Evolutionary conservation across 176 grass and related monocot species (phyloP), one percentile per base, ranked within the genome.

Genomic region (Eleusine coracana): DNA sequence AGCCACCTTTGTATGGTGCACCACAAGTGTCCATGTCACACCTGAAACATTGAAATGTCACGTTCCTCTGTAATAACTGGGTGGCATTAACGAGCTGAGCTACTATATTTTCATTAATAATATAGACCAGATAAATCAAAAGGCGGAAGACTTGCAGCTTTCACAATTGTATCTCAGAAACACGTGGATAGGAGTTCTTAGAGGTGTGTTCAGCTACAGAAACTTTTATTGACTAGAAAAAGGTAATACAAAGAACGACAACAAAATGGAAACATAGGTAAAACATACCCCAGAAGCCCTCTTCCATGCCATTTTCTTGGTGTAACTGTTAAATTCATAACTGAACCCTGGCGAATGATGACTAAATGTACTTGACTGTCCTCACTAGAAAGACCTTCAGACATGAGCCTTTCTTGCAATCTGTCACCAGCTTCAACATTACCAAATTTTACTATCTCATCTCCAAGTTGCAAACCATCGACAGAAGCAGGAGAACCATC

Each of bases 401-500:
- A 82, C 28, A 94, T 28, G 68, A 98, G 91, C 70, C 87, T 93
- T 84, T 87, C 87, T 80, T 96, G 89, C 81, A 96, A 89, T 49
- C 86, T 85, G 64, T 88, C 85, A 12, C 93, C 91, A 68, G 87
- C 88, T 83, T 92, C 91, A 23, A 93, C 93, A 77, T 77, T 96
- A 25, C 96, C 93, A 87, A 96, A 99, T 67, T 95, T 96, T 38
- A 96, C 83, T 78, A 99, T 96, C 79, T 96, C 93, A 60, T 99
- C 93, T 14, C 93, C 89, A 77, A 96, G 89, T 44, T 92, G 89
- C 84, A 99, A 86, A 61, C 93, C 93, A 77, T 96, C 91, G 44
- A 90, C 51, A 52, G 91, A 50, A 50, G 93, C 89, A 41, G 96
- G 89, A 77, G 96, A 98, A 81, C 83, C 90, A 77, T 98, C 96